Base-by-base conservation (phyloP, 2,329 filamentous ascomycete species). In the Colletotrichum cordylinicola region DNA sequence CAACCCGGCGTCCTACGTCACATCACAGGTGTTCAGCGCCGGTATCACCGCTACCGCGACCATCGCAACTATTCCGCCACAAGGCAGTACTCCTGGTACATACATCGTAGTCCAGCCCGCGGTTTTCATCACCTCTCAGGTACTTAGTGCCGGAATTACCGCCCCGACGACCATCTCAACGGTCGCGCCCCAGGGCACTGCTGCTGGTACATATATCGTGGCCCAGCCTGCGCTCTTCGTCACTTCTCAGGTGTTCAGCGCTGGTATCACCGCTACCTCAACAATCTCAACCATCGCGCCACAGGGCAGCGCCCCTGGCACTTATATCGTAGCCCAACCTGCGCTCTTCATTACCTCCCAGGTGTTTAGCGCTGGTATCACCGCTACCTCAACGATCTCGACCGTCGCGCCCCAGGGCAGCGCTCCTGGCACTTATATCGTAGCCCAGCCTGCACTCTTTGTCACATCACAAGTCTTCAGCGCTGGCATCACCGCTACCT, bases 131-230 rank as follows among this genome's bases (percentile, higher is more conserved):
- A 71, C 60, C 9, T 67, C 64, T 2, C 24, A 55, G 12, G 29
- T 67, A 4, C n/a, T 67, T 10, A 56, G 37, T 52, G 56, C 43
- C 7, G 66, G 52, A 6, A 31, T 72, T 16, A 67, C 61, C 3
- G 61, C 43, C 2, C 48, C 70, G 8, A 72, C 61, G 6, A 65
- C 70, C 6, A 16, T 72, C 9, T 66, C 70, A 27, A 76, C 76
- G 8, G 29, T 72, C 16, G 29, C 66, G 8, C 72, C 68, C 29
- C 61, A 29, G 13, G 67, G 58, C 9, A 67, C 73, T 24, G 16
- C 10, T 21, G 65, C 69, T 13, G 76, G 76, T 1, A 74, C 69
- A 5, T 55, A 77, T 5, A 16, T 78, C 6, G 64, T 78, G 12
- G 56, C 61, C 2, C 61, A 67, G 2, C 70, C 70, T 18, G 37